A percentile compares a stretch with the other conserved stretches of the same genome.
Evolutionary conservation across 2,329 filamentous ascomycete genomes (phyloP).

Genomic region (Emericellopsis cladophorae): DNA sequence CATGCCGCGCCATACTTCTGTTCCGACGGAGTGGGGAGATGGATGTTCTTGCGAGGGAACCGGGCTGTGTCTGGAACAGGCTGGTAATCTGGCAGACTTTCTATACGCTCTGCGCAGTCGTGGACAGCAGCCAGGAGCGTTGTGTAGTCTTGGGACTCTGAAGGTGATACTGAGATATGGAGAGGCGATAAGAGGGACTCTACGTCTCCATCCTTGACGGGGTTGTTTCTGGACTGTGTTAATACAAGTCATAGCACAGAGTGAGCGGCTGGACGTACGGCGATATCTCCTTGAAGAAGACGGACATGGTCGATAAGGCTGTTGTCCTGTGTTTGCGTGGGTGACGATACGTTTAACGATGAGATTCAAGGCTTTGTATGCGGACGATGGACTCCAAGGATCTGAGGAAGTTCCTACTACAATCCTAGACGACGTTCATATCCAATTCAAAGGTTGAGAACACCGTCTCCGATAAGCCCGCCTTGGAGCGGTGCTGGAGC

Average conservation of each 20-base stretch:
- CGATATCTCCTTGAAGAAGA: conserved; percentile 24
- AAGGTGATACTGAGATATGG: conserved; percentile 19
- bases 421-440: no score
- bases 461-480: no score
- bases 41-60: conserved; percentile 31
- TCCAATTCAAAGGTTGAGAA: no score
- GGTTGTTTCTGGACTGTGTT: conserved; percentile 17
- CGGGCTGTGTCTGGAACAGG: conserved; percentile 22
- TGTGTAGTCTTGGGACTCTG: conserved; percentile 29
- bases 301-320: conserved; percentile 17
- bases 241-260: no score
- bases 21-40: conserved; percentile 22
- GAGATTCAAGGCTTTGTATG: no score
- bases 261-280: conserved; percentile 10
- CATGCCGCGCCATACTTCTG: conserved; percentile 35
- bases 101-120: conserved; percentile 32
- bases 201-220: conserved; percentile 25
- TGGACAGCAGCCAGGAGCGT: conserved; percentile 36
- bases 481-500: no score
- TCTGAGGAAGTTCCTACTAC: no score
- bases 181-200: conserved; percentile 20
- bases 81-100: conserved; percentile 31
- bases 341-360: no score
- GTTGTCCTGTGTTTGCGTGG: no score
- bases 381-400: no score